phyloP scores from a whole-genome alignment of 345 rosid species.

The Eutrema japonicum region DNA sequence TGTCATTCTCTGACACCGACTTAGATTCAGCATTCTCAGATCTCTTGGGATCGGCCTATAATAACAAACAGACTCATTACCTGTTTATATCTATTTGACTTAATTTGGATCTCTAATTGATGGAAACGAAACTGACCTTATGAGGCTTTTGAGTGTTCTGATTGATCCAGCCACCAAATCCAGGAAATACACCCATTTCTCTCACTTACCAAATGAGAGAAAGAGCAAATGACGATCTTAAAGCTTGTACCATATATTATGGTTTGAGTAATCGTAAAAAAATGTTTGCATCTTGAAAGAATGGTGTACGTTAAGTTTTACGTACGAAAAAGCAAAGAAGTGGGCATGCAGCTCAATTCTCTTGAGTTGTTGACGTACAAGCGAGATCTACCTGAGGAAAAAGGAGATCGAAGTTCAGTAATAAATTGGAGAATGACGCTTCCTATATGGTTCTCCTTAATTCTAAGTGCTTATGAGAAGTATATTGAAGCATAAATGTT shows the following conservation, averaged over 20 bases:
- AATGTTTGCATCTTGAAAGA: constrained; percentile 3
- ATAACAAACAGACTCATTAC: too few relatives aligned
- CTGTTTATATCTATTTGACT: not conserved
- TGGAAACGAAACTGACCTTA: constrained; percentile 25
- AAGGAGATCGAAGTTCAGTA: not conserved
- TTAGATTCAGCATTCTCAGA: constrained; percentile 25
- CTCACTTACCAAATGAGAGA: not conserved
- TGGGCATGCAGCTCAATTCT: constrained; percentile 2
- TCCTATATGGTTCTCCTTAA: not conserved
- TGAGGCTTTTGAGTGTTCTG: constrained; percentile 28
- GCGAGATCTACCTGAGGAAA: not conserved
- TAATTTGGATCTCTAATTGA: not conserved
- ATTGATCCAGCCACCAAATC: not conserved
- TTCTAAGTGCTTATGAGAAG: not conserved
- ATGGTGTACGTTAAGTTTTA: constrained; percentile 15
- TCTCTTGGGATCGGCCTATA: constrained; percentile 8
- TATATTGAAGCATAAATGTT: not conserved
- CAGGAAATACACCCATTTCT: constrained; percentile 6
- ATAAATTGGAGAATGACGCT: not conserved
- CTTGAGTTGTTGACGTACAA: constrained; percentile 19
- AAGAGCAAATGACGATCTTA: not conserved
- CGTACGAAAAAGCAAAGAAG: not conserved
- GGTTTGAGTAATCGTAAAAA: not conserved
- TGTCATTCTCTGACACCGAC: not conserved
- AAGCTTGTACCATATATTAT: not conserved